Evolutionary conservation across 495 filamentous ascomycete genomes (phyloP).

Genomic region (Daldinia decipiens): DNA sequence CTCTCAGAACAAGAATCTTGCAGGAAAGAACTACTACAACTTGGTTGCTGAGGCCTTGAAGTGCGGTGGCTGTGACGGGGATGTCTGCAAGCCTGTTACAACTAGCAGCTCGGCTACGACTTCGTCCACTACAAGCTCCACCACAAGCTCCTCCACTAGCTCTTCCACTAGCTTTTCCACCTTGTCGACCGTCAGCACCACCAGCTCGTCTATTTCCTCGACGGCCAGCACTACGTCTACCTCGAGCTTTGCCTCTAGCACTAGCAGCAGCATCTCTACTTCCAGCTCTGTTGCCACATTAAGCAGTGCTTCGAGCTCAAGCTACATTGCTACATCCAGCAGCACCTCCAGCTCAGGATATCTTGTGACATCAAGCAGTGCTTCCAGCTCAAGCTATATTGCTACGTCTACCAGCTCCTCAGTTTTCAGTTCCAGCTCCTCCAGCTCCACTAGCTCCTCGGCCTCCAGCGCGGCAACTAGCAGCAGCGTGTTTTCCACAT

Average conservation of each 20-base stretch:
- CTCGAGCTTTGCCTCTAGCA: constrained; percentile 22
- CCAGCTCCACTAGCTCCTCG: not conserved
- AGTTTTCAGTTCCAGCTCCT: constrained; percentile 3
- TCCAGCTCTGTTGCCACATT: constrained; percentile 20
- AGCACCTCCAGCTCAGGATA: constrained; percentile 13
- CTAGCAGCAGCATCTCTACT: constrained; percentile 14
- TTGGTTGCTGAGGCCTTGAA: constrained; percentile 37
- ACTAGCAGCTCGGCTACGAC: constrained; percentile 8
- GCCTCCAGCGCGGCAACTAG: constrained; percentile 8
- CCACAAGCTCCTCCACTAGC: too few species aligned
- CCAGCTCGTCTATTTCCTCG: constrained; percentile 3
- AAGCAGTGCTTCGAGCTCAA: constrained; percentile 16
- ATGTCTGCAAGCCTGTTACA: constrained; percentile 29
- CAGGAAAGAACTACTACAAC: constrained; percentile 48
- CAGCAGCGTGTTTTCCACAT: constrained; percentile 7
- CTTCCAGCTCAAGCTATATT: constrained; percentile 5
- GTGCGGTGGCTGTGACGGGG: constrained; percentile 35
- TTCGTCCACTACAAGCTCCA: not conserved
- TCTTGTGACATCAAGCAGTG: constrained; percentile 1
- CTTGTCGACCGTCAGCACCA: constrained; percentile 3
- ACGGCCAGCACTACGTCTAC: constrained; percentile 9
- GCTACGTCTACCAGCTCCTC: constrained; percentile 1
- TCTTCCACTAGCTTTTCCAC: not conserved
- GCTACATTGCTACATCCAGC: not conserved
- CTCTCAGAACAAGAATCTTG: constrained; percentile 32